Conservation (phyloP, 2,329 filamentous ascomycete species). For the Teratosphaeria gauchensis region DNA sequence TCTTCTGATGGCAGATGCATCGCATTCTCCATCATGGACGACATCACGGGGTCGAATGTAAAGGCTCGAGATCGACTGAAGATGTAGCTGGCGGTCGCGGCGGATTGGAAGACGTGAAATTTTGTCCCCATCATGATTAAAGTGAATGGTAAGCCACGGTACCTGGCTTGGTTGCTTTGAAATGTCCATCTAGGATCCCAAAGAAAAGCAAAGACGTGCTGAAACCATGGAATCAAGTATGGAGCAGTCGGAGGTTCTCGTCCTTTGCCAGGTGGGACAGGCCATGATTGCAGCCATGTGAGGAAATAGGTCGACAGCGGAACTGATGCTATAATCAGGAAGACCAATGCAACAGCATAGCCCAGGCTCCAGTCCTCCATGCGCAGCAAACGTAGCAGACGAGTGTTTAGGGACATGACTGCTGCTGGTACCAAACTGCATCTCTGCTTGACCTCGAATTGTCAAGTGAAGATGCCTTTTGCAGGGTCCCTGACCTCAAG, state of each 20-base stretch:
- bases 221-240: slow-evolving; percentile 6
- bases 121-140: slow-evolving; percentile 6
- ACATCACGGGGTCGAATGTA: slow-evolving; percentile 7
- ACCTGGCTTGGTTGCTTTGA: background rate
- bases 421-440: too few relatives aligned
- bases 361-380: too few relatives aligned
- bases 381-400: too few relatives aligned
- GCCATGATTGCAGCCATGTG: background rate
- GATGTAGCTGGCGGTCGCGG: slow-evolving; percentile 4
- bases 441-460: too few relatives aligned
- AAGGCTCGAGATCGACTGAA: slow-evolving; percentile 7
- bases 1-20: slow-evolving; percentile 2
- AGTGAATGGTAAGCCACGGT: slow-evolving; percentile 4
- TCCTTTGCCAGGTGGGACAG: background rate
- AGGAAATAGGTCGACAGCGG: background rate
- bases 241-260: slow-evolving; percentile 5
- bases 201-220: slow-evolving; percentile 5
- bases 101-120: slow-evolving; percentile 7
- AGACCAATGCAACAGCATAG: too few relatives aligned
- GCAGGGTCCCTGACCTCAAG: too few relatives aligned
- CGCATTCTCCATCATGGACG: slow-evolving; percentile 9
- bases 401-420: too few relatives aligned
- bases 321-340: background rate
- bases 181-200: slow-evolving; percentile 4
- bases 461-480: too few relatives aligned